Conservation (phyloP, 2,329 filamentous ascomycete genomes). For the Cercospora sesami region DNA sequence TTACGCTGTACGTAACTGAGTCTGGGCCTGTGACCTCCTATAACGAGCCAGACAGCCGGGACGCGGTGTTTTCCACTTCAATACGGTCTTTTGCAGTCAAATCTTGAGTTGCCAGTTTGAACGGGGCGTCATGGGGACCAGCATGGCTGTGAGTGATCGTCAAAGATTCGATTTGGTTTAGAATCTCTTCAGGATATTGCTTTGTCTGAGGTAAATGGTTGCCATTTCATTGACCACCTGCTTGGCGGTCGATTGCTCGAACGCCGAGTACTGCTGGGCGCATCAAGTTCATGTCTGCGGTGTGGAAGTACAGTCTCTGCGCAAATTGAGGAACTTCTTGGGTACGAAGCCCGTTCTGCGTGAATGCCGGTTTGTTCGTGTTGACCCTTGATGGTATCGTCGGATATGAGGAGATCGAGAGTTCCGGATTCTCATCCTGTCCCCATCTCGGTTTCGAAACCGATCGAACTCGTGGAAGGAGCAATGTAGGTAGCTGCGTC, state of each 20-base stretch:
- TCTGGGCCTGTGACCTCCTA: background rate
- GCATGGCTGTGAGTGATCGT: background rate
- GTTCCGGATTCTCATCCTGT: too few relatives aligned
- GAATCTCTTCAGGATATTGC: background rate
- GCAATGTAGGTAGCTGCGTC: too few relatives aligned
- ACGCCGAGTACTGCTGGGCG: background rate
- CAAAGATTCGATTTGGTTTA: background rate
- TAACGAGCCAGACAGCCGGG: background rate
- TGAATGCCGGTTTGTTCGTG: background rate
- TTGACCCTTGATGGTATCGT: background rate
- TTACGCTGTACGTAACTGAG: background rate
- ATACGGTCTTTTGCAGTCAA: background rate
- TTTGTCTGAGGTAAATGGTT: background rate
- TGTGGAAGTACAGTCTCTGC: too few relatives aligned
- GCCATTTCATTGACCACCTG: background rate
- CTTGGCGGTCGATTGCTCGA: background rate
- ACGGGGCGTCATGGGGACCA: background rate
- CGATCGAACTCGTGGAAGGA: too few relatives aligned
- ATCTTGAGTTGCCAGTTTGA: background rate
- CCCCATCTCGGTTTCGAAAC: too few relatives aligned
- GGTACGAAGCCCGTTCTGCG: background rate
- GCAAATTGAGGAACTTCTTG: too few relatives aligned
- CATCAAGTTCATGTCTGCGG: too few relatives aligned
- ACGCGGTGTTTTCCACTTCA: background rate
- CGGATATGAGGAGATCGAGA: too few relatives aligned